Evolutionary conservation across 148 eudicot genomes (phyloP), one percentile per base, ranked within the genome.

Genomic region (Selenicereus undatus): DNA sequence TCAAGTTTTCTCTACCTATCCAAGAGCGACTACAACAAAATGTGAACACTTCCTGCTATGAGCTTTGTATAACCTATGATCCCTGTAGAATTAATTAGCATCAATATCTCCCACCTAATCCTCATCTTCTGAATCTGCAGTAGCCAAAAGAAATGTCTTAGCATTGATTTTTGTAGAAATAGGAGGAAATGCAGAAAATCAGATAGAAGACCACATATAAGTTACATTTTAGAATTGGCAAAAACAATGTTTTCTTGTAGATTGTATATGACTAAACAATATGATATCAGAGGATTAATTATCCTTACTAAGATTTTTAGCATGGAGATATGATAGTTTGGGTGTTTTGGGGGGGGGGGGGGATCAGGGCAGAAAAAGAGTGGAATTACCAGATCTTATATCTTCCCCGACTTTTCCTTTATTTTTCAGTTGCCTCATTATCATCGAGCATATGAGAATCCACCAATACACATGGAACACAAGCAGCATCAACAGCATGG

Each of bases 391-490:
- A 71, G 97, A 92, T 88, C 99, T 87, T 81, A 97, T 92, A 82
- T 94, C 99, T 90, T 94, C 99, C 54, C 99, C 99, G 80, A 97
- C 95, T 85, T 97, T 84, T 81, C 99, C 99, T 85, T 86, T 89
- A 81, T 93, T 97, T 85, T 90, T 82, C 82, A 94, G 89, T 84
- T 92, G 99, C 86, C 87, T 92, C 83, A 71, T 83, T 83, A 97
- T 92, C 98, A 94, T 97, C 73, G 88, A 66, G 74, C 86, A 94
- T 84, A 97, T 97, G 84, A 96, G 99, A 73, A 91, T 84, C 97
- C 98, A 92, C 99, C 99, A 97, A 89, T 97, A 97, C 77, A 94
- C 87, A 80, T 97, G 98, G 88, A 97, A 97, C 78, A 92, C 90
- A 60, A 97, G 97, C 71, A 97, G 88, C 82, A 88, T 94, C 86